These are phyloP conservation scores for Penicillium sp. DNA, from an alignment of 2,329 filamentous ascomycete genomes.

Conservation along the genomic window DNA sequence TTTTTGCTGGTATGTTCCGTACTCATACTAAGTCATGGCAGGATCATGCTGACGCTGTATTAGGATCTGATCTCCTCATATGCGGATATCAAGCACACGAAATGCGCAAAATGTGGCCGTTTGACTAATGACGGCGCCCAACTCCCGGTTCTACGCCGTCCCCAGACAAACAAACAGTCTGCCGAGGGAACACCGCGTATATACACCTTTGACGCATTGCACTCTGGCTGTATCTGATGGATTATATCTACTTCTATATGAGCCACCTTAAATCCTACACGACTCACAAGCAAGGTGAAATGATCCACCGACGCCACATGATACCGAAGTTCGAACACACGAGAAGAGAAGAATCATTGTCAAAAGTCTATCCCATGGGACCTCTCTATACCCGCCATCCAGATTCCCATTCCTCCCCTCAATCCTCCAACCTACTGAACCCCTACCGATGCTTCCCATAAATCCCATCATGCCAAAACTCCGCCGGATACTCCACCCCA, in stretches of 20 bases:
- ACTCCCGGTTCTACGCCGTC: slow-evolving; percentile 39
- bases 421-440: neutral
- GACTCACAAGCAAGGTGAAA: no score
- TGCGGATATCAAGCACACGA: slow-evolving; percentile 38
- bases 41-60: slow-evolving; percentile 5
- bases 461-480: slow-evolving; percentile 25
- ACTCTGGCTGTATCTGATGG: slow-evolving; percentile 30
- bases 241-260: no score
- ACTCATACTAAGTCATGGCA: neutral
- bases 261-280: no score
- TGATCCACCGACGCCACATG: no score
- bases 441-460: slow-evolving; percentile 18
- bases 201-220: slow-evolving; percentile 36
- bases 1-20: slow-evolving; percentile 37
- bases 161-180: slow-evolving; percentile 17
- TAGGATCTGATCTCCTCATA: slow-evolving; percentile 46
- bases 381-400: no score
- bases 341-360: neutral
- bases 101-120: slow-evolving; percentile 39
- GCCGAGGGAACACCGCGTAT: slow-evolving; percentile 16
- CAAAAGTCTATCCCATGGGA: no score
- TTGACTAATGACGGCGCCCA: slow-evolving; percentile 39
- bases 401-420: no score
- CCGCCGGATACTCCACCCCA: slow-evolving; percentile 21
- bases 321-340: no score